A percentile compares a stretch with the other conserved stretches of the same genome.
phyloP scores from a whole-genome alignment of 1,139 yeast genomes.

The Pichia kudriavzevii region DNA sequence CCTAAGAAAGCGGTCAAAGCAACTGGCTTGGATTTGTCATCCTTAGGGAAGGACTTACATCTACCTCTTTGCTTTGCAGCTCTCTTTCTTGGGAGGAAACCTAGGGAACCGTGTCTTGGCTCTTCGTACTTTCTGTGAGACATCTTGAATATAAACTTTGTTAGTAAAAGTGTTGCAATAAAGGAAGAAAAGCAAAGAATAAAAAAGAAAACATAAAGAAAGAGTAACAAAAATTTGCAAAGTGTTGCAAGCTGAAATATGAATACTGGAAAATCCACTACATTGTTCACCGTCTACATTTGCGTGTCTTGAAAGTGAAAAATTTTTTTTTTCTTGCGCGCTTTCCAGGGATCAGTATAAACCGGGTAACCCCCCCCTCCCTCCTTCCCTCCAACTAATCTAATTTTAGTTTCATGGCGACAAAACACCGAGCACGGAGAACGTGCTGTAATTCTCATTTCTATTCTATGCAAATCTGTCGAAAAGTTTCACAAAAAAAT shows the following conservation, averaged over 20 bases:
- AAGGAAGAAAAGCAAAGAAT: slow-evolving; percentile 7
- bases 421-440: too few relatives aligned
- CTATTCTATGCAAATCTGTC: too few relatives aligned
- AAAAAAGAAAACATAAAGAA: slow-evolving; percentile 6
- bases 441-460: too few relatives aligned
- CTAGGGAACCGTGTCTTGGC: slow-evolving; percentile 99
- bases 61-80: slow-evolving; percentile 98
- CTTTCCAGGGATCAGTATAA: background rate
- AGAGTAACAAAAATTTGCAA: background rate
- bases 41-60: slow-evolving; percentile 99
- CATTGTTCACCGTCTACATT: too few relatives aligned
- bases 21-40: slow-evolving; percentile 96
- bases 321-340: slow-evolving; percentile 2
- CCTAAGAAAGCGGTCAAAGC: slow-evolving; percentile 99
- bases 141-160: slow-evolving; percentile 39
- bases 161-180: slow-evolving; percentile 12
- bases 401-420: too few relatives aligned
- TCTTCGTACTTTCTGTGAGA: slow-evolving; percentile 99
- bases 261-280: too few relatives aligned
- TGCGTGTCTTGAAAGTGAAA: slow-evolving; percentile 1
- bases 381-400: too few relatives aligned
- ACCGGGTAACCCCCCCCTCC: too few relatives aligned
- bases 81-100: slow-evolving; percentile 99
- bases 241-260: too few relatives aligned
- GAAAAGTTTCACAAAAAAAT: too few relatives aligned